phyloP scores from a whole-genome alignment of 305 asterid genomes.

The Fraxinus albicans region DNA sequence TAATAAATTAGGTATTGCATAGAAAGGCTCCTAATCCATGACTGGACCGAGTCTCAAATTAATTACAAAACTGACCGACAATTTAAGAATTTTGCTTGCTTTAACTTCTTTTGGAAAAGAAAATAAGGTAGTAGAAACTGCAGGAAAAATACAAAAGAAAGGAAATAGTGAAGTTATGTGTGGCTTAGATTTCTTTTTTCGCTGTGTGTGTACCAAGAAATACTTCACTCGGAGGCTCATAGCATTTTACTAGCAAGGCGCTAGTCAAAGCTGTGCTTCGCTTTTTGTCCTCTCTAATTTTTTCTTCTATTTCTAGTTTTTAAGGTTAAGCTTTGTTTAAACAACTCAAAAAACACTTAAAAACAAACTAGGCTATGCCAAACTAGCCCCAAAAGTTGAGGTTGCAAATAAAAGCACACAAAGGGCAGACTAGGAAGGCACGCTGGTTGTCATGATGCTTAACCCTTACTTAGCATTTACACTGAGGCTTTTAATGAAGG shows the following conservation, averaged over 20 bases:
- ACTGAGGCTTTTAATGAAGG: background rate
- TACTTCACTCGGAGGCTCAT: background rate
- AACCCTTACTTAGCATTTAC: background rate
- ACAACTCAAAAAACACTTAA: background rate
- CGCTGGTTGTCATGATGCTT: background rate
- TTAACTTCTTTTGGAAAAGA: background rate
- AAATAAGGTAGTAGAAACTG: background rate
- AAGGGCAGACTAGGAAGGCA: background rate
- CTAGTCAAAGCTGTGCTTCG: background rate
- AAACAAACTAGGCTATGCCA: background rate
- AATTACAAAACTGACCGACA: background rate
- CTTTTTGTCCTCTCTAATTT: background rate
- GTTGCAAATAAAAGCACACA: background rate
- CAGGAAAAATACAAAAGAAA: background rate
- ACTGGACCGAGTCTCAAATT: background rate
- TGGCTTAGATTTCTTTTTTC: background rate
- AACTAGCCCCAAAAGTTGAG: background rate
- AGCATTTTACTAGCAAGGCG: background rate
- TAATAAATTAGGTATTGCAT: background rate
- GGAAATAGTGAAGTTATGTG: background rate
- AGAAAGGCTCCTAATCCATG: background rate
- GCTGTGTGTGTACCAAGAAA: background rate
- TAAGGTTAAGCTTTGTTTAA: background rate
- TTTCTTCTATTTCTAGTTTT: background rate
- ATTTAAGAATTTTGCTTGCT: background rate